A percentile compares a stretch with the other conserved stretches of the same genome.
Evolutionary conservation across 2,329 filamentous ascomycete genomes (phyloP).

Genomic region (Blastomyces silverae): DNA sequence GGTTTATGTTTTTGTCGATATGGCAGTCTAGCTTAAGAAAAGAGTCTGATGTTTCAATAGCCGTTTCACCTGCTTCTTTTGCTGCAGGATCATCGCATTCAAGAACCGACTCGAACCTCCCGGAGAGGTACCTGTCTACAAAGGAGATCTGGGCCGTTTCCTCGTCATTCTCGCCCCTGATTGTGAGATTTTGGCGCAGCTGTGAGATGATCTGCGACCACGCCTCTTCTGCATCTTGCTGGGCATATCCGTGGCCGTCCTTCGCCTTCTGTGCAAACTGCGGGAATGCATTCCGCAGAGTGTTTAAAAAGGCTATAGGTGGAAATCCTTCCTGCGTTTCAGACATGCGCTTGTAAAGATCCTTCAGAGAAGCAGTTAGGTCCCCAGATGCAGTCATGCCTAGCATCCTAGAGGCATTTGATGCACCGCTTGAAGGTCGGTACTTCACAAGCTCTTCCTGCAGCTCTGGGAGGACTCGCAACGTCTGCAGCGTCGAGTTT

Average conservation of each 20-base stretch:
- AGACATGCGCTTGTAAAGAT: conserved; percentile 82
- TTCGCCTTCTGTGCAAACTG: conserved; percentile 89
- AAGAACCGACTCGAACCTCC: conserved; percentile 68
- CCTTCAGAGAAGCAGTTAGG: conserved; percentile 67
- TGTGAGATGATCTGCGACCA: conserved; percentile 93
- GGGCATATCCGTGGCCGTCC: conserved; percentile 77
- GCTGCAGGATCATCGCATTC: conserved; percentile 78
- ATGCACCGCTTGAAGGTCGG: conserved; percentile 30
- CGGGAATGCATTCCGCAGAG: conserved; percentile 71
- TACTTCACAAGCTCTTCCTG: conserved; percentile 69
- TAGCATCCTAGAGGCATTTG: conserved; percentile 43
- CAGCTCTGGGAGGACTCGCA: conserved; percentile 83
- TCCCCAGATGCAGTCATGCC: conserved; percentile 58
- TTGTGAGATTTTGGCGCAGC: conserved; percentile 67
- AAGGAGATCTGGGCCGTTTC: conserved; percentile 57
- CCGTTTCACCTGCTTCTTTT: conserved; percentile 64
- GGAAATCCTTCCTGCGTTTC: conserved; percentile 82
- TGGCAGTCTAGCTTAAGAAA: conserved; percentile 97
- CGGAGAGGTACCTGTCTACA: conserved; percentile 84
- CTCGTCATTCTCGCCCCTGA: conserved; percentile 43
- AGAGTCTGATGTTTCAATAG: conserved; percentile 59
- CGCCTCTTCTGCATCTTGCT: conserved; percentile 96
- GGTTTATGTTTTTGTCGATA: conserved; percentile 80
- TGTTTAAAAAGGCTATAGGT: conserved; percentile 73
- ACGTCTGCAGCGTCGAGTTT: conserved; percentile 90